Conservation (phyloP, 768 basidiomycete species). For the Pisolithus marmoratus region DNA sequence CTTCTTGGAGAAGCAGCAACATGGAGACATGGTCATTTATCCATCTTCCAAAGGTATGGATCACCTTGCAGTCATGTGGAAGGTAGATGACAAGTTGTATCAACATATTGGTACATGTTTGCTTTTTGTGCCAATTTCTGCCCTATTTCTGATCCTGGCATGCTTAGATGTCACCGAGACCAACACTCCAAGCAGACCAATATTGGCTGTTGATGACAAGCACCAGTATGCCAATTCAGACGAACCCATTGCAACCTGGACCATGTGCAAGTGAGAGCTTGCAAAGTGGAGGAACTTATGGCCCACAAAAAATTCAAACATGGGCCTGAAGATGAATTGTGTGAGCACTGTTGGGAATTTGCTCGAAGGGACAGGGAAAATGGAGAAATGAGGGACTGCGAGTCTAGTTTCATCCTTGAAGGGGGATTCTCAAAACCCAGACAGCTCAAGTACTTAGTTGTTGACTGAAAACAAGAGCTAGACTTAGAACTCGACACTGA, state of each 20-base stretch:
- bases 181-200: conserved; percentile 65
- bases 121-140: neutral
- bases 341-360: too few relatives aligned
- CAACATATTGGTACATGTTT: conserved; percentile 83
- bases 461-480: too few relatives aligned
- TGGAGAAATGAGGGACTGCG: too few relatives aligned
- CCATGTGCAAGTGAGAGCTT: conserved; percentile 90
- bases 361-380: too few relatives aligned
- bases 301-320: conserved; percentile 93
- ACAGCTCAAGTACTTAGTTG: too few relatives aligned
- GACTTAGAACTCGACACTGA: too few relatives aligned
- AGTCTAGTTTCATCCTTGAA: too few relatives aligned
- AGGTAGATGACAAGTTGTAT: conserved; percentile 91
- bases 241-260: conserved; percentile 95
- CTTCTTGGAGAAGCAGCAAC: conserved; percentile 82
- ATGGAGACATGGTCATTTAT: conserved; percentile 92
- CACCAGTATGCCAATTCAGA: conserved; percentile 92
- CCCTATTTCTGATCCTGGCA: conserved; percentile 3
- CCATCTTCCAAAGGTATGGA: conserved; percentile 94
- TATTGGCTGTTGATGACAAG: conserved; percentile 67
- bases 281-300: conserved; percentile 92
- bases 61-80: conserved; percentile 98
- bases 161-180: conserved; percentile 70
- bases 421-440: too few relatives aligned
- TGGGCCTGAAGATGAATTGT: conserved; percentile 81